Conservation (phyloP, 2,329 filamentous ascomycete genomes). For the Hymenoscyphus scutula region DNA sequence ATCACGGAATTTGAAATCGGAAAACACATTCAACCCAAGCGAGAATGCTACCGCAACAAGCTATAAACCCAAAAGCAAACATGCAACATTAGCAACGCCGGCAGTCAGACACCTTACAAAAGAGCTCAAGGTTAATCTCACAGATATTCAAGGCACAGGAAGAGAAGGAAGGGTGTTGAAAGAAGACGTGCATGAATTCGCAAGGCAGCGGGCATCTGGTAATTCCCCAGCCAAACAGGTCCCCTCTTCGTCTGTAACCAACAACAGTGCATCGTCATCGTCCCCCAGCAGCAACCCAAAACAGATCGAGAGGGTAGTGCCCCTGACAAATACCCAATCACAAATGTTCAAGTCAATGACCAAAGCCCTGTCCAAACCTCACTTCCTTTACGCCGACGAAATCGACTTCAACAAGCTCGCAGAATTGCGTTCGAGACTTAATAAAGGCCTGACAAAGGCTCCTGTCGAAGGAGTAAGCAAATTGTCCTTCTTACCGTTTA, state of each 20-base stretch:
- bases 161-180: conserved; percentile 89
- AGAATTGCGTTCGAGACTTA: conserved; percentile 70
- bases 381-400: conserved; percentile 93
- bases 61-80: conserved; percentile 48
- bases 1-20: neutral
- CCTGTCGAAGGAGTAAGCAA: conserved; percentile 51
- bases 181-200: conserved; percentile 79
- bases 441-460: conserved; percentile 53
- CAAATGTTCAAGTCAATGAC: conserved; percentile 99
- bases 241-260: conserved; percentile 13
- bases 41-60: neutral
- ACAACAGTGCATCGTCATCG: conserved; percentile 22
- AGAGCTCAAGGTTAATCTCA: conserved; percentile 73
- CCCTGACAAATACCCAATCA: conserved; percentile 75
- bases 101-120: conserved; percentile 88
- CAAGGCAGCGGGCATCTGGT: conserved; percentile 51
- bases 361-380: conserved; percentile 82
- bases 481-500: conserved; percentile 88
- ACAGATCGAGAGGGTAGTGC: conserved; percentile 66
- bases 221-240: conserved; percentile 25
- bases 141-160: conserved; percentile 77
- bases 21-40: conserved; percentile 4
- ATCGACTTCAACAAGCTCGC: conserved; percentile 77
- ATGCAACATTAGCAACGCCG: conserved; percentile 79
- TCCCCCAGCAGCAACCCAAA: conserved; percentile 26